These are phyloP conservation scores for Aeminium ludgeri DNA, from an alignment of 495 filamentous ascomycete species.

Conservation along the genomic window DNA sequence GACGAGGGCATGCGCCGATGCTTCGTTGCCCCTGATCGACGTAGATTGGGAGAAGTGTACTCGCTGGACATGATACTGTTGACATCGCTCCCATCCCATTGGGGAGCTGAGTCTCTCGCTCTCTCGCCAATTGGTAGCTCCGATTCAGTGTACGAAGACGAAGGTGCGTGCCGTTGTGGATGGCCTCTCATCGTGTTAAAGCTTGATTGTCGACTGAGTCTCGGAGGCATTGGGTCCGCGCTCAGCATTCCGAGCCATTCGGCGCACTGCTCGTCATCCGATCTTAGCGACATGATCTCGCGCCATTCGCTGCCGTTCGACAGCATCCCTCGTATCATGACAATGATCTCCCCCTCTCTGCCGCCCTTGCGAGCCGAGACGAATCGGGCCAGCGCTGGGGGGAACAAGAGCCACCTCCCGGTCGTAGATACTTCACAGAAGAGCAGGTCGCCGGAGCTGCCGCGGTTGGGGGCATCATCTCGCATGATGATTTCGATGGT, in stretches of 20 bases:
- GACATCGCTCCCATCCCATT: constrained; percentile 18
- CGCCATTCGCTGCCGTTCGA: constrained; percentile 51
- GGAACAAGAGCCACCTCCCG: constrained; percentile 76
- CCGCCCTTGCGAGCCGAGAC: constrained; percentile 73
- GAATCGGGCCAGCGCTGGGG: constrained; percentile 49
- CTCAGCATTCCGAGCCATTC: constrained; percentile 87
- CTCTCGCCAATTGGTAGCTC: constrained; percentile 67
- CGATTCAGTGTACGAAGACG: constrained; percentile 34
- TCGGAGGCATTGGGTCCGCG: constrained; percentile 55
- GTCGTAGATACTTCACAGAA: constrained; percentile 70
- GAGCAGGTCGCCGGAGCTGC: constrained; percentile 57
- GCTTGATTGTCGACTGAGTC: constrained; percentile 17
- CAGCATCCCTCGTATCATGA: constrained; percentile 60
- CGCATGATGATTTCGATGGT: constrained; percentile 75
- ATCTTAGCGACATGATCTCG: constrained; percentile 56
- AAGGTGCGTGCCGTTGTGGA: constrained; percentile 3
- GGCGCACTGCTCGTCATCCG: constrained; percentile 50
- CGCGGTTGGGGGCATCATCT: constrained; percentile 48
- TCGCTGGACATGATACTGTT: constrained; percentile 7
- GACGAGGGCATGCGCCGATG: constrained; percentile 7
- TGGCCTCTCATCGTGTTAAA: constrained; percentile 19
- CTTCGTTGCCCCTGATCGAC: constrained; percentile 5
- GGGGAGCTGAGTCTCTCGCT: constrained; percentile 23
- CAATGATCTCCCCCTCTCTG: constrained; percentile 47
- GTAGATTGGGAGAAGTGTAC: neutral